Base-by-base conservation (phyloP, 768 basidiomycete genomes). In the Coprinopsis sp. region DNA sequence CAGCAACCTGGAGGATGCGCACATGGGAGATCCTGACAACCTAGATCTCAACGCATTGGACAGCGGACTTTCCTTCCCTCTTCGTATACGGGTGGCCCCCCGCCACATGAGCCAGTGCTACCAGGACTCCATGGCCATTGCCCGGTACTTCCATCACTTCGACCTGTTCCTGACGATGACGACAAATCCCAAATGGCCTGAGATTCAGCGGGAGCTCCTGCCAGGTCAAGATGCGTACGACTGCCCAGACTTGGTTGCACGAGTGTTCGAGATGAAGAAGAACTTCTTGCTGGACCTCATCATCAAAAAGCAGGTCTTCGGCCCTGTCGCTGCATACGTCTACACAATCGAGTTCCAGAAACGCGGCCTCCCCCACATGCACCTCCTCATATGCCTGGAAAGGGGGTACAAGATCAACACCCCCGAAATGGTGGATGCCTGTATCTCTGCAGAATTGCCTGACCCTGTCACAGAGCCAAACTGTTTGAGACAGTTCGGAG, bases 271-370 rank as follows among this genome's bases (percentile, higher is more conserved):
- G 29, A 36, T 62, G 19, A 77, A 80, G 57, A 68, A 66, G 33
- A 51, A 68, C 3, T 68, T 64, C 0, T 37, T 77, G 1, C 18
- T 76, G 0, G 47, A 70, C 3, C 60, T 62, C 24, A 66, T 80
- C 13, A 39, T 37, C 58, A 59, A 64, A 28, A 19, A 70, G 33
- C 66, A 66, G 2, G 56, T 73, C 28, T 72, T 77, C 62, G 76
- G 78, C 1, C 14, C 50, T 0, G 43, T 59, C 2, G 67, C 64
- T 11, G 78, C 71, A 0, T 58, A 68, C 37, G 66, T 79, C 0
- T 72, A 76, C 45, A 70, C 68, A 1, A 76, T 79, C 37, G 73
- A 80, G 45, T 79, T 76, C 47, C 76, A 79, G 56, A 79, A 79
- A 44, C 56, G 70, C 1, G 77, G 78, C 0, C 66, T 79, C 1